A percentile compares a stretch with the other conserved stretches of the same genome.
phyloP scores from a whole-genome alignment of 2,329 filamentous ascomycete species.

The Coniochaeta sp. region DNA sequence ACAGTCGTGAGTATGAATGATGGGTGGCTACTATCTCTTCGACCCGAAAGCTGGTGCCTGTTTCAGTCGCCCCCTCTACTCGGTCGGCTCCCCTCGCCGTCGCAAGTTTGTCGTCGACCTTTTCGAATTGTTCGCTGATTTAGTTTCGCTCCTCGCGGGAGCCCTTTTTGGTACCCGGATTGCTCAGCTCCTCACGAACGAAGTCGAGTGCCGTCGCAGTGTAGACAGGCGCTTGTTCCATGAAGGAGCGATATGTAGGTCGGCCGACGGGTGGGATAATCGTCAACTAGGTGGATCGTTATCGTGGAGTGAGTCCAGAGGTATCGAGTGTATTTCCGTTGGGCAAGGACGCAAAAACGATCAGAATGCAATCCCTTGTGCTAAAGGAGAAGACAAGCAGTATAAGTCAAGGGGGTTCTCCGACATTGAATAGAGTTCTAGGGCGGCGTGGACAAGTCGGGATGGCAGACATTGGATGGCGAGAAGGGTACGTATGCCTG shows the following conservation, averaged over 20 bases:
- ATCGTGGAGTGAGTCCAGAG: background rate
- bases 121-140: background rate
- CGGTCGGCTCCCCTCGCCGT: background rate
- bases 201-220: background rate
- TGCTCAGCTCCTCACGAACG: background rate
- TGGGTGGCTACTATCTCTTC: background rate
- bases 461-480: background rate
- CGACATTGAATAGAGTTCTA: background rate
- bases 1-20: slow-evolving; percentile 4
- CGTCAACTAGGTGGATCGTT: background rate
- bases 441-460: background rate
- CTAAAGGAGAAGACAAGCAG: background rate
- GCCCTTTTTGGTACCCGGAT: background rate
- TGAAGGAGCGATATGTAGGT: background rate
- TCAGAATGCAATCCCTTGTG: background rate
- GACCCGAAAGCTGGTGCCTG: background rate
- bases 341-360: background rate
- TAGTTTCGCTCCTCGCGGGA: background rate
- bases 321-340: background rate
- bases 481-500: background rate
- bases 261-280: background rate
- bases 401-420: background rate
- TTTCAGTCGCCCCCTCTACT: background rate
- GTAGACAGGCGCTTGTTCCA: background rate
- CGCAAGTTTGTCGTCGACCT: background rate